These are phyloP conservation scores for Oryza glumipatula DNA, from an alignment of 176 grass and related monocot genomes.

Conservation along the genomic window DNA sequence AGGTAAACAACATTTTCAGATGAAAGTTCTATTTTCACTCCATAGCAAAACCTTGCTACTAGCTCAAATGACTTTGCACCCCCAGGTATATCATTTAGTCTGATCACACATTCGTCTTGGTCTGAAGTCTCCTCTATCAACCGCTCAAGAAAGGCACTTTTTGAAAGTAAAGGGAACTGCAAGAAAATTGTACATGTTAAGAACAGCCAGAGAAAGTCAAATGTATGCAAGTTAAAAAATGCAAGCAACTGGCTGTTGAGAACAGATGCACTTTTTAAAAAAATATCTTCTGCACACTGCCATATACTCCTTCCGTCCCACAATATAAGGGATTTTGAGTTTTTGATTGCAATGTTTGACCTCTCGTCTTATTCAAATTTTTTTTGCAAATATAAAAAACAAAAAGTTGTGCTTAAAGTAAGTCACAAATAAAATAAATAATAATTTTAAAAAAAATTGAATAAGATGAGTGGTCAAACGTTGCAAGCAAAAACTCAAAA, in stretches of 20 bases:
- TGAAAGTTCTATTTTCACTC: constrained; percentile 82
- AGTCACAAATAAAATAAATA: too few relatives aligned
- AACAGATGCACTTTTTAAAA: not conserved
- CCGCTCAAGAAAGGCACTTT: constrained; percentile 63
- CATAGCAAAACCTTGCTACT: constrained; percentile 90
- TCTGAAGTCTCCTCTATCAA: constrained; percentile 70
- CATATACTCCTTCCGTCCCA: not conserved
- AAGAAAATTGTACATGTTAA: constrained; percentile 32
- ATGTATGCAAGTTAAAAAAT: not conserved
- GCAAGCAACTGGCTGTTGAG: not conserved
- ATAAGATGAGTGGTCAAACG: too few relatives aligned
- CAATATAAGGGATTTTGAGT: too few relatives aligned
- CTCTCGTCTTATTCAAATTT: too few relatives aligned
- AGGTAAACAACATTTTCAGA: constrained; percentile 73
- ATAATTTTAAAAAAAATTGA: too few relatives aligned
- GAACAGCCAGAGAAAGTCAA: constrained; percentile 20
- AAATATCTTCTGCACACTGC: not conserved
- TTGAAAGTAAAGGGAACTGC: constrained; percentile 92
- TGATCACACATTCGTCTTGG: constrained; percentile 59
- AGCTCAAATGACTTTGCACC: constrained; percentile 85
- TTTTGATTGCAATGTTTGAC: too few relatives aligned
- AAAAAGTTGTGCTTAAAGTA: too few relatives aligned
- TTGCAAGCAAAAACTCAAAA: too few relatives aligned
- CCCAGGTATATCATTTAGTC: constrained; percentile 67
- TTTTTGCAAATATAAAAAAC: too few relatives aligned